phyloP scores from a whole-genome alignment of 176 grass and related monocot genomes.

The Aegilops umbellulata region DNA sequence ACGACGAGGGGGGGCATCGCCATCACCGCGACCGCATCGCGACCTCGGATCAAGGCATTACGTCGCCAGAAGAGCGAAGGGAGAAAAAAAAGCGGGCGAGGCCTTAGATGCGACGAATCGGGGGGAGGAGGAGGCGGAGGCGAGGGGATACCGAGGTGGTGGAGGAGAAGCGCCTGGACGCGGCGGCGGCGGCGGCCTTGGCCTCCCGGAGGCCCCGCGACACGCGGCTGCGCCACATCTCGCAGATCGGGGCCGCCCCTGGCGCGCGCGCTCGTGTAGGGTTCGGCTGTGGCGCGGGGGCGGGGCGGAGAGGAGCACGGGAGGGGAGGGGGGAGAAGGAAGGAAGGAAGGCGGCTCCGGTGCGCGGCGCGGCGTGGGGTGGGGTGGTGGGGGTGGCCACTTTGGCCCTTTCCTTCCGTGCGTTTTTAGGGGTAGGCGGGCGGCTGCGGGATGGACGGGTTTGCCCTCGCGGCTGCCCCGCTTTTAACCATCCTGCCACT shows the following conservation, averaged over 20 bases:
- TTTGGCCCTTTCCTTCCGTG: background rate
- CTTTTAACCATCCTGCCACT: background rate
- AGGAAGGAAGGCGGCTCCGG: background rate
- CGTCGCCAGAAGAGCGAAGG: background rate
- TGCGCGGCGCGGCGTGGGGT: background rate
- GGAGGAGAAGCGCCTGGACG: constrained; percentile 44
- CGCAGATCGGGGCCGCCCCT: constrained; percentile 29
- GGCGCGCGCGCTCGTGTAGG: background rate
- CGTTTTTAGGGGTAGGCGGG: background rate
- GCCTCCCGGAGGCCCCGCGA: constrained; percentile 50
- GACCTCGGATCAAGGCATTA: background rate
- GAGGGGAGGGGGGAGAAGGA: background rate
- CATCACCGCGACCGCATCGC: background rate
- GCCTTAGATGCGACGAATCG: background rate
- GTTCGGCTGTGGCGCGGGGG: background rate
- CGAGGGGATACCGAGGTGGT: constrained; percentile 41
- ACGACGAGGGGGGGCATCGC: background rate
- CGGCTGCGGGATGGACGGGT: background rate
- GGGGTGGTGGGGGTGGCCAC: background rate
- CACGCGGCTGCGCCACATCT: constrained; percentile 90
- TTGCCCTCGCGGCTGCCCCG: background rate
- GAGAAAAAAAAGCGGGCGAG: background rate
- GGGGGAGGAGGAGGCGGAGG: background rate
- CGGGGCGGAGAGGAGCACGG: background rate
- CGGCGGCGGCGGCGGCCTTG: constrained; percentile 47